phyloP scores from a whole-genome alignment of 345 rosid genomes.

The Leavenworthia alabamica region DNA sequence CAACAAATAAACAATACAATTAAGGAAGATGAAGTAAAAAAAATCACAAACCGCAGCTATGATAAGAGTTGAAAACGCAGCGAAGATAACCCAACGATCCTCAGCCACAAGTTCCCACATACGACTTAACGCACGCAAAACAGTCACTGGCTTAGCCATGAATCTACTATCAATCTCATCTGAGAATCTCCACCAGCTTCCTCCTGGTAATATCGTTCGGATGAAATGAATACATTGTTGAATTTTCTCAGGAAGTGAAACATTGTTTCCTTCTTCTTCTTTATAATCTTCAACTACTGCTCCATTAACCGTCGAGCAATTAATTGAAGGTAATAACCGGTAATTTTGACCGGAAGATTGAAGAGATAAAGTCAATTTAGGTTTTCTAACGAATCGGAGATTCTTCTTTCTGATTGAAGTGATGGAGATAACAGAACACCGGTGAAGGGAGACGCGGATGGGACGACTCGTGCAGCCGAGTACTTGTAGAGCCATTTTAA shows the following conservation, averaged over 20 bases:
- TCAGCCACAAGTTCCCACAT: slow-evolving; percentile 85
- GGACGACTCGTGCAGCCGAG: slow-evolving; percentile 37
- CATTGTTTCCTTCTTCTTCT: slow-evolving; percentile 30
- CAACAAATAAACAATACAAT: no score
- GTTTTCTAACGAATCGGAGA: slow-evolving; percentile 20
- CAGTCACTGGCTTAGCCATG: slow-evolving; percentile 67
- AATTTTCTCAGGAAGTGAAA: slow-evolving; percentile 40
- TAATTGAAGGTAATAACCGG: slow-evolving; percentile 25
- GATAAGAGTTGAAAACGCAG: slow-evolving; percentile 73
- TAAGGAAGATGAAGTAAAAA: no score
- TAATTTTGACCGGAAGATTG: background rate
- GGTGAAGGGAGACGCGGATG: slow-evolving; percentile 32
- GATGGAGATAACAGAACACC: background rate
- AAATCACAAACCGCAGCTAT: slow-evolving; percentile 61
- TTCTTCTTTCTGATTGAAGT: slow-evolving; percentile 12
- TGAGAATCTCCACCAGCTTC: slow-evolving; percentile 86
- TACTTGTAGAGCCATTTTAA: slow-evolving; percentile 42
- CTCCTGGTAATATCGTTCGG: slow-evolving; percentile 70
- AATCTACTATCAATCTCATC: slow-evolving; percentile 60
- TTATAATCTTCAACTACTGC: slow-evolving; percentile 36
- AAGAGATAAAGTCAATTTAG: slow-evolving; percentile 11
- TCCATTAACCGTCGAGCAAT: slow-evolving; percentile 58
- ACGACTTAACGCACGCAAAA: slow-evolving; percentile 74
- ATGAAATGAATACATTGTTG: slow-evolving; percentile 43
- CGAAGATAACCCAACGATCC: slow-evolving; percentile 81